Conservation (phyloP, 139 green algal species). For the Eudorina sp. region DNA sequence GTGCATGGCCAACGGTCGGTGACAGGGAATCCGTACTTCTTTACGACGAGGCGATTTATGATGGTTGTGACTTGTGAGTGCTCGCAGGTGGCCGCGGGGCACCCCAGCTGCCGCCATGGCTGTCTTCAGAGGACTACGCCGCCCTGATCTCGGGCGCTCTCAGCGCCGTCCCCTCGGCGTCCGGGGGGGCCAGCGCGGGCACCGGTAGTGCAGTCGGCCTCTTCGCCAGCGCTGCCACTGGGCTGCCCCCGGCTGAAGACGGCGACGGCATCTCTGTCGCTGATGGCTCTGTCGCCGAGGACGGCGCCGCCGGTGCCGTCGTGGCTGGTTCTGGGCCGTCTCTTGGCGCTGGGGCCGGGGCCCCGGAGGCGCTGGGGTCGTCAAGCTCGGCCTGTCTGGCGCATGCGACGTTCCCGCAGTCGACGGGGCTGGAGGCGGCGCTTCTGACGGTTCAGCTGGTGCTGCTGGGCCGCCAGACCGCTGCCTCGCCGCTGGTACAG, state of each 20-base stretch:
- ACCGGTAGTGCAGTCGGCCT: too few species aligned
- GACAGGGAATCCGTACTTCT: too few species aligned
- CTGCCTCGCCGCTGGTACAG: conserved; percentile 49
- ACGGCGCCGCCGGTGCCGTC: neutral
- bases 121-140: neutral
- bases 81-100: conserved; percentile 74
- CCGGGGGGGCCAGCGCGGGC: too few species aligned
- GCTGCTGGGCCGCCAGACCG: conserved; percentile 75
- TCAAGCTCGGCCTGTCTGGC: conserved; percentile 1
- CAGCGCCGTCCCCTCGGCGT: too few species aligned
- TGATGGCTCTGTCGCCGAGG: neutral
- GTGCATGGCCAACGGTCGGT: too few species aligned
- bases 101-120: conserved; percentile 71
- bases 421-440: conserved; percentile 62
- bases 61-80: too few species aligned
- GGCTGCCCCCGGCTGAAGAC: neutral
- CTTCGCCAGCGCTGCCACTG: too few species aligned
- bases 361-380: neutral
- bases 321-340: neutral
- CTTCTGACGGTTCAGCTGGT: conserved; percentile 75
- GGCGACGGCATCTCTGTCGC: neutral
- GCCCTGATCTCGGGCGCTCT: neutral
- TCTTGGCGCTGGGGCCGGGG: neutral
- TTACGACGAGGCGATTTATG: too few species aligned
- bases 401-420: conserved; percentile 71